A percentile compares a stretch with the other conserved stretches of the same genome.
These are phyloP conservation scores for Verticillium albo-atrum DNA, from an alignment of 2,329 filamentous ascomycete species.

Conservation along the genomic window DNA sequence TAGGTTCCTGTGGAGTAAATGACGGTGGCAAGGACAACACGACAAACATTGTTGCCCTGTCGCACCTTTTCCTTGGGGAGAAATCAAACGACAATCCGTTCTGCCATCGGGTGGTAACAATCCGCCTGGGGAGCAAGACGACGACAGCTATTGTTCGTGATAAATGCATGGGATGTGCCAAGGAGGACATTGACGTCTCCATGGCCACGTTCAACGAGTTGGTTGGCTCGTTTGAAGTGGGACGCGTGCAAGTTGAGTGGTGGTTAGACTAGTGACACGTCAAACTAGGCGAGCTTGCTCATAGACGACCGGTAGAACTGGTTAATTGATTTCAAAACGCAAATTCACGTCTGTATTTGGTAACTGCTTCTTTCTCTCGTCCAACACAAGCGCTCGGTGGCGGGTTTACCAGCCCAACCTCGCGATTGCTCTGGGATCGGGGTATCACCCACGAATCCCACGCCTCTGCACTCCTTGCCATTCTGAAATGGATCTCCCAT, in stretches of 20 bases:
- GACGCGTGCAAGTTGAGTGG: slow-evolving; percentile 1
- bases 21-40: slow-evolving; percentile 1
- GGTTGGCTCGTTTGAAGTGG: not conserved
- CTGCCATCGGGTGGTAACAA: not conserved
- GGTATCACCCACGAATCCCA: not conserved
- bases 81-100: slow-evolving; percentile 7
- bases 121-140: not conserved
- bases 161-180: slow-evolving; percentile 8
- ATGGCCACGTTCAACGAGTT: slow-evolving; percentile 3
- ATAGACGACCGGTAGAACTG: not conserved
- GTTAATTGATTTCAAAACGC: not conserved
- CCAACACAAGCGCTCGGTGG: not conserved
- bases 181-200: slow-evolving; percentile 4
- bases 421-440: not conserved
- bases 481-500: not conserved
- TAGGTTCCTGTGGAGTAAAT: slow-evolving; percentile 5
- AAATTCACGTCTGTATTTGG: not conserved
- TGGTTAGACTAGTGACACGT: not conserved
- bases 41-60: slow-evolving; percentile 3
- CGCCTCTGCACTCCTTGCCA: not conserved
- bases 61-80: slow-evolving; percentile 5
- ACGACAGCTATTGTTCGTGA: slow-evolving; percentile 1
- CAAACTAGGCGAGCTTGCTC: not conserved
- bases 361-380: too few species aligned
- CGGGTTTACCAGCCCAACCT: not conserved